phyloP scores from a whole-genome alignment of 2,329 filamentous ascomycete species.

The Aspergillus piperis region DNA sequence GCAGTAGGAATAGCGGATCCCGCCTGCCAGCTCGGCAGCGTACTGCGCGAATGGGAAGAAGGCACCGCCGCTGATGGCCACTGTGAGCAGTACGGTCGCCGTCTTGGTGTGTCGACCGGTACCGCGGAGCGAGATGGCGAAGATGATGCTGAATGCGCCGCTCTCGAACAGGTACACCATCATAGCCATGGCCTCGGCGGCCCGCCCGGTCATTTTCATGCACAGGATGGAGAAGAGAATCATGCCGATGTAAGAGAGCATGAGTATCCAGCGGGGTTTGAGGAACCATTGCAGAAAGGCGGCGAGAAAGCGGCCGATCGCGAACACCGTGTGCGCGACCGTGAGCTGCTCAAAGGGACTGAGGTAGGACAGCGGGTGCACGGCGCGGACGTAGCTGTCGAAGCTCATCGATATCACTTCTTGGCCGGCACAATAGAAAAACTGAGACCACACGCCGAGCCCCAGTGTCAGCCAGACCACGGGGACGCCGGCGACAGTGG shows the following conservation, averaged over 20 bases:
- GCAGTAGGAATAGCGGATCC: conserved; percentile 52
- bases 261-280: conserved; percentile 60
- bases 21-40: conserved; percentile 43
- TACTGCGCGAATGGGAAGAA: conserved; percentile 59
- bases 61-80: conserved; percentile 56
- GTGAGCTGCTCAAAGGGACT: conserved; percentile 50
- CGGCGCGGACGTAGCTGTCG: conserved; percentile 44
- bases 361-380: conserved; percentile 37
- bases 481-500: conserved; percentile 47
- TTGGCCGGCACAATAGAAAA: conserved; percentile 63
- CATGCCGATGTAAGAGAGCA: conserved; percentile 55
- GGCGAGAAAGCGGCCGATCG: conserved; percentile 58
- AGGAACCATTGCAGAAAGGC: conserved; percentile 56
- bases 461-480: conserved; percentile 60
- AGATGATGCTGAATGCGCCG: conserved; percentile 61
- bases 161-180: conserved; percentile 63
- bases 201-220: conserved; percentile 51
- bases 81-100: conserved; percentile 55
- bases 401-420: conserved; percentile 57
- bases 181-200: conserved; percentile 51
- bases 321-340: conserved; percentile 60
- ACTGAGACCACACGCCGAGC: conserved; percentile 57
- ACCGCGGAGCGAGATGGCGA: conserved; percentile 59
- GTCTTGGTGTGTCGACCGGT: conserved; percentile 61
- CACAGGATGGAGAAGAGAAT: conserved; percentile 55